Percentiles rank a stretch among this genome's conserved stretches.
Conservation (phyloP, 768 basidiomycete species). For the Lentinula edodes region DNA sequence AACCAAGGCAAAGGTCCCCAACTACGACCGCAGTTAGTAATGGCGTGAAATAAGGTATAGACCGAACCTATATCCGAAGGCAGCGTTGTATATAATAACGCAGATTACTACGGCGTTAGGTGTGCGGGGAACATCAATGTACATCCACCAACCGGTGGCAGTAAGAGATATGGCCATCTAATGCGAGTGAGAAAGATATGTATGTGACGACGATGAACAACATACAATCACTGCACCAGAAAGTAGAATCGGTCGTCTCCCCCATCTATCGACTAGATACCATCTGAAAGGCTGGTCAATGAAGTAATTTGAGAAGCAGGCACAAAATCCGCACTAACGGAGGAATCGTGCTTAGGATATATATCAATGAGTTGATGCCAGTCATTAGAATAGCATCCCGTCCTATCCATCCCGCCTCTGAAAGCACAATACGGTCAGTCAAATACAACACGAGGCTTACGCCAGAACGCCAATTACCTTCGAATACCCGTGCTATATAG, state of each 20-base stretch:
- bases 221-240: conserved; percentile 77
- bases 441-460: background rate
- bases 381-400: conserved; percentile 94
- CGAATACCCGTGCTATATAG: conserved; percentile 75
- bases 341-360: conserved; percentile 73
- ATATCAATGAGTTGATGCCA: conserved; percentile 85
- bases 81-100: conserved; percentile 91
- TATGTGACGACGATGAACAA: conserved; percentile 4
- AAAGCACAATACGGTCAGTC: conserved; percentile 9
- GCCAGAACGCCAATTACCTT: conserved; percentile 44
- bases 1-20: conserved; percentile 91
- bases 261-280: conserved; percentile 92
- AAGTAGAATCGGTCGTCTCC: conserved; percentile 80
- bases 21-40: conserved; percentile 22
- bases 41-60: background rate
- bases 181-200: background rate
- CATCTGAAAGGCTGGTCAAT: conserved; percentile 46
- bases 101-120: conserved; percentile 84
- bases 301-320: background rate
- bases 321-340: conserved; percentile 45
- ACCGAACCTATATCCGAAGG: conserved; percentile 77
- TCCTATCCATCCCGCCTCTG: conserved; percentile 94
- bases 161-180: conserved; percentile 81
- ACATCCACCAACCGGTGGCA: conserved; percentile 91
- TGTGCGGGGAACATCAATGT: conserved; percentile 79